Percentiles rank a stretch among this genome's conserved stretches.
phyloP scores from a whole-genome alignment of 108 stramenopile species.

The Skeletonema potamos region DNA sequence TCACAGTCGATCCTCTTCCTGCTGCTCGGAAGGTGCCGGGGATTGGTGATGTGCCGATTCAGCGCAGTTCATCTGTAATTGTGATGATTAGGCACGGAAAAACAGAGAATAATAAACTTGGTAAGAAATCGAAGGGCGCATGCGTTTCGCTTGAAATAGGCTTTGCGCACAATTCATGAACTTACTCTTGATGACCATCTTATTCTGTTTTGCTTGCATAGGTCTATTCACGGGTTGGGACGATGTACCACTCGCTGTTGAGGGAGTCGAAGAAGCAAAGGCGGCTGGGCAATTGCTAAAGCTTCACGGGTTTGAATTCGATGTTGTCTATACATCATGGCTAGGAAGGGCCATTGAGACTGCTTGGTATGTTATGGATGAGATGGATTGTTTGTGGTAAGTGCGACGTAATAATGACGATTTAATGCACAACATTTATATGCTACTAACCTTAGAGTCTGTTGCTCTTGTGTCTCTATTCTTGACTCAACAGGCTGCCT shows the following conservation, averaged over 20 bases:
- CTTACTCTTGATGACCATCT: background rate
- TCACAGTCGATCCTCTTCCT: slow-evolving; percentile 46
- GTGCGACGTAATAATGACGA: no score
- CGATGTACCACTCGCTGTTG: slow-evolving; percentile 83
- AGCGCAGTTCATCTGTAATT: slow-evolving; percentile 63
- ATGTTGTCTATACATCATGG: slow-evolving; percentile 96
- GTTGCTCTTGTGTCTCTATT: no score
- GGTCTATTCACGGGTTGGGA: slow-evolving; percentile 91
- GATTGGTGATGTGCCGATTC: slow-evolving; percentile 32
- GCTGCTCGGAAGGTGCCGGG: slow-evolving; percentile 35
- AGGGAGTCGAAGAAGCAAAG: slow-evolving; percentile 89
- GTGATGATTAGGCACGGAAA: slow-evolving; percentile 95
- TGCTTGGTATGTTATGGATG: slow-evolving; percentile 82
- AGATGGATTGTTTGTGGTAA: slow-evolving; percentile 90
- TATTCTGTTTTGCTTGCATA: background rate
- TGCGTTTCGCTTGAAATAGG: no score
- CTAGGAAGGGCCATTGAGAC: slow-evolving; percentile 93
- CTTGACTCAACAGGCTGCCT: no score
- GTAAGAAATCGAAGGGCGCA: slow-evolving; percentile 12
- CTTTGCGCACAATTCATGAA: no score
- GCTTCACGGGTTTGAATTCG: slow-evolving; percentile 90
- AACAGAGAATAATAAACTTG: slow-evolving; percentile 79
- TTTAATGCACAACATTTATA: no score
- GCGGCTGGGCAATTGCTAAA: slow-evolving; percentile 79
- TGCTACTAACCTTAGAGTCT: no score